Evolutionary conservation across 495 filamentous ascomycete genomes (phyloP).

Genomic region (Trichoderma parareesei): DNA sequence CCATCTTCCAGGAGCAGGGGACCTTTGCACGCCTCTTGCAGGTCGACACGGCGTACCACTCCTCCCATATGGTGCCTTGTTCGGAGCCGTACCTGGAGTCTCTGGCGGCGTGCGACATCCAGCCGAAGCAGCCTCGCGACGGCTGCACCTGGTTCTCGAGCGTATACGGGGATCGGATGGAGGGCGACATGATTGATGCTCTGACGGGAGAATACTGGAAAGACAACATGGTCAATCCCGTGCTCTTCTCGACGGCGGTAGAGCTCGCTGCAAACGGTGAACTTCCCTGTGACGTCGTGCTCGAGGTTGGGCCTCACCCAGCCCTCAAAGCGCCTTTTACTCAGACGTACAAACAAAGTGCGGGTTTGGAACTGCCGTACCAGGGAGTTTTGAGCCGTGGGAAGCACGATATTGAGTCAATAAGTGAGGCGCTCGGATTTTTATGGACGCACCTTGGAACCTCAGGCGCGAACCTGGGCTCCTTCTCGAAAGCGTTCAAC

Average conservation of each 20-base stretch:
- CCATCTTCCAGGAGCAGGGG: constrained; percentile 9
- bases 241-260: constrained; percentile 24
- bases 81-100: constrained; percentile 20
- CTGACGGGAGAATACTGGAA: constrained; percentile 27
- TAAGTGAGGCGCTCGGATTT: constrained; percentile 8
- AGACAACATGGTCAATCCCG: constrained; percentile 26
- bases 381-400: neutral
- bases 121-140: neutral
- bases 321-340: constrained; percentile 38
- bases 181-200: neutral
- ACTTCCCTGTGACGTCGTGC: constrained; percentile 19
- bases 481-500: constrained; percentile 1
- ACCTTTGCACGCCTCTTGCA: constrained; percentile 14
- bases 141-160: constrained; percentile 14
- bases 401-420: neutral
- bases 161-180: constrained; percentile 6
- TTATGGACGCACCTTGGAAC: constrained; percentile 7
- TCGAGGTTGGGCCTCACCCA: constrained; percentile 53
- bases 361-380: neutral
- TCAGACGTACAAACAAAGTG: neutral
- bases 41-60: constrained; percentile 26
- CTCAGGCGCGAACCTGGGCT: constrained; percentile 2
- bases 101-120: constrained; percentile 9
- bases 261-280: constrained; percentile 20
- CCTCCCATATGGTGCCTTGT: constrained; percentile 23